Evolutionary conservation across 805 yeast genomes (phyloP), one percentile per base, ranked within the genome.

Genomic region (Kodamaea fukazawae): DNA sequence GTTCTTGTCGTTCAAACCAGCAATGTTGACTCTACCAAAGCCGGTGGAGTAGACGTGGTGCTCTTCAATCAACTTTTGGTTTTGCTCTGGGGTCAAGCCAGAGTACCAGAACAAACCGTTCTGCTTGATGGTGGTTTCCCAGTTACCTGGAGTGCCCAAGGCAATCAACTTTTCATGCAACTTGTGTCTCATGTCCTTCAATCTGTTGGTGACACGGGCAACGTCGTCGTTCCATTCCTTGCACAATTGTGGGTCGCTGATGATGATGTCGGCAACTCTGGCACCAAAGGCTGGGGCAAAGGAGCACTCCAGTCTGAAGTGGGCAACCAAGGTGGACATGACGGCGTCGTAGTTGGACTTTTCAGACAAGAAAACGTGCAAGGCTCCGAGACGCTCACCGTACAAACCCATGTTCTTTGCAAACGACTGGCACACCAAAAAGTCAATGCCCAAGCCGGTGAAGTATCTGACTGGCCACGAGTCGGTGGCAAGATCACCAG

Each of bases 221-320:
- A 71, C 65, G 43, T 70, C 70, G 31, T 54, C 36, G 29, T 59
- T 58, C 76, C 76, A 71, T 29, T 51, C 43, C 30, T 29, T 26
- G 14, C 26, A 2, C 32, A 40, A 40, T 16, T 35, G 32, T 15
- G 36, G 36, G 31, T 12, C 28, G 14, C n/a, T 11, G 22, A 40
- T 31, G 13, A 36, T 29, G 20, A 52, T 54, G 17, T 61, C 34
- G 26, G 73, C 68, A 12, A 70, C 51, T 34, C 75, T 50, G 12
- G 76, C 74, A 11, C 76, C 75, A 47, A 60, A 71, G 4, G 75
- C 71, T 7, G 76, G 75, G 3, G 70, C 73, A 53, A 68, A 67
- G 4, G 76, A 71, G 40, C 69, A 61, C 48, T 65, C 71, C n/a
- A 56, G 46, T 48, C 75, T 55, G 49, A 70, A 61, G 27, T 57